phyloP scores from a whole-genome alignment of 108 stramenopile species.

The Craspedostauros australis region DNA sequence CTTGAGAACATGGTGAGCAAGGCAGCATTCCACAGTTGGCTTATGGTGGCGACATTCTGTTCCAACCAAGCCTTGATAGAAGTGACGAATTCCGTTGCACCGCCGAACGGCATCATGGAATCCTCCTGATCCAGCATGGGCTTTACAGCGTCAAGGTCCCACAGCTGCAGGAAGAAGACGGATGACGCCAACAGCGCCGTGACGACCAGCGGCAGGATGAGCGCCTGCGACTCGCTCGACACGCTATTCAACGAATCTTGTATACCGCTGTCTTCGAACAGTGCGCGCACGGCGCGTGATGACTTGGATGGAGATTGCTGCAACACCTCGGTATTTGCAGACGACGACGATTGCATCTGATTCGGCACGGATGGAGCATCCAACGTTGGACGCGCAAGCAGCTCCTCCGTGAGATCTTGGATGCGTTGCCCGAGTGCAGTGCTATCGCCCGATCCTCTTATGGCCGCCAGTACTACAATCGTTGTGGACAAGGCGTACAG shows the following conservation, averaged over 20 bases:
- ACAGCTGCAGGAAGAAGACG: conserved; percentile 3
- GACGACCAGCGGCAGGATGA: conserved; percentile 18
- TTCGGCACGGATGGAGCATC: background rate
- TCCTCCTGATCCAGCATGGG: no score
- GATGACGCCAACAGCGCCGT: conserved; percentile 15
- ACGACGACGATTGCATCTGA: background rate
- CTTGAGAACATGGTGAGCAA: conserved; percentile 23
- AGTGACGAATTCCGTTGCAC: background rate
- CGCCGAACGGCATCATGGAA: conserved; percentile 5
- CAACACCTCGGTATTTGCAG: background rate
- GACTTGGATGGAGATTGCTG: background rate
- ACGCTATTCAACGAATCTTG: conserved; percentile 18
- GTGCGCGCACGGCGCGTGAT: conserved; percentile 1
- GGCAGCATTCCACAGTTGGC: conserved; percentile 17
- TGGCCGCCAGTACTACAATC: conserved; percentile 20
- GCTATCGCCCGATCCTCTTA: conserved; percentile 9
- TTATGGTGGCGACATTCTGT: conserved; percentile 6
- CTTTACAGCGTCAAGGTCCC: no score
- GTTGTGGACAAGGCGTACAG: conserved; percentile 15
- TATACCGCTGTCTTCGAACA: conserved; percentile 9
- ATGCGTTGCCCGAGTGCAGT: conserved; percentile 14
- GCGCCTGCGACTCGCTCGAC: conserved; percentile 15
- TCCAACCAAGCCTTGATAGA: background rate
- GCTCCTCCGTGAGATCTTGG: conserved; percentile 21
- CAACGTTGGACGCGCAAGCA: conserved; percentile 14